These are phyloP conservation scores for Meyerozyma athensensis DNA, from an alignment of 1,139 yeast genomes.

Conservation along the genomic window DNA sequence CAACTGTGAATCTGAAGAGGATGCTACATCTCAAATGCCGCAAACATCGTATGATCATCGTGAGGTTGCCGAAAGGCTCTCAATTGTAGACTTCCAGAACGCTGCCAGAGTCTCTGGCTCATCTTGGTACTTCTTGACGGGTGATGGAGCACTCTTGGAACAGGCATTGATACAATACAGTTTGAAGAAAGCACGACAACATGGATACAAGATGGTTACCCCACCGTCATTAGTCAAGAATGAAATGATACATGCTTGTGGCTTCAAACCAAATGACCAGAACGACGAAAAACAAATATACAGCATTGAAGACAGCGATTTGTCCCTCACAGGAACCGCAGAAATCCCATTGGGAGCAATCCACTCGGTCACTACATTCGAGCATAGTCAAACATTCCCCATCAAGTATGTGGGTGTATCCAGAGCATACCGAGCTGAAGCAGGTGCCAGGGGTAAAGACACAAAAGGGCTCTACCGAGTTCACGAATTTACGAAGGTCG, in stretches of 20 bases:
- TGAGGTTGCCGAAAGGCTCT: slow-evolving; percentile 54
- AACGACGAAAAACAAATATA: slow-evolving; percentile 86
- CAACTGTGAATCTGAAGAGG: slow-evolving; percentile 33
- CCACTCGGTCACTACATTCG: slow-evolving; percentile 29
- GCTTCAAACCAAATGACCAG: slow-evolving; percentile 90
- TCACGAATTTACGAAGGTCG: slow-evolving; percentile 97
- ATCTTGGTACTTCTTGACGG: slow-evolving; percentile 82
- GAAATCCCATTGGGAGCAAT: slow-evolving; percentile 91
- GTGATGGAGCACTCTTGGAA: slow-evolving; percentile 86
- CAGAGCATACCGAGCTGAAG: slow-evolving; percentile 91
- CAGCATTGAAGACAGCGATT: slow-evolving; percentile 42
- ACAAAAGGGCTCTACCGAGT: slow-evolving; percentile 91
- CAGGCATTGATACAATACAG: slow-evolving; percentile 86
- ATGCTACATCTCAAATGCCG: slow-evolving; percentile 17
- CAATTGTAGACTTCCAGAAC: slow-evolving; percentile 61
- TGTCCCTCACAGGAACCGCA: slow-evolving; percentile 89
- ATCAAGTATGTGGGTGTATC: slow-evolving; percentile 73
- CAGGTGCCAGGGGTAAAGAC: slow-evolving; percentile 93
- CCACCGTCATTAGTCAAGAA: slow-evolving; percentile 87
- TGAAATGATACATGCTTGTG: slow-evolving; percentile 83
- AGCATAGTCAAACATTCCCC: slow-evolving; percentile 36
- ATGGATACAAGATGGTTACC: slow-evolving; percentile 65
- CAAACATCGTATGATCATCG: slow-evolving; percentile 52
- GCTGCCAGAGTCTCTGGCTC: slow-evolving; percentile 80
- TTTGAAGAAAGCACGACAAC: slow-evolving; percentile 54